phyloP scores from a whole-genome alignment of 177 flowering plant genomes.

The Vitis hybrid region DNA sequence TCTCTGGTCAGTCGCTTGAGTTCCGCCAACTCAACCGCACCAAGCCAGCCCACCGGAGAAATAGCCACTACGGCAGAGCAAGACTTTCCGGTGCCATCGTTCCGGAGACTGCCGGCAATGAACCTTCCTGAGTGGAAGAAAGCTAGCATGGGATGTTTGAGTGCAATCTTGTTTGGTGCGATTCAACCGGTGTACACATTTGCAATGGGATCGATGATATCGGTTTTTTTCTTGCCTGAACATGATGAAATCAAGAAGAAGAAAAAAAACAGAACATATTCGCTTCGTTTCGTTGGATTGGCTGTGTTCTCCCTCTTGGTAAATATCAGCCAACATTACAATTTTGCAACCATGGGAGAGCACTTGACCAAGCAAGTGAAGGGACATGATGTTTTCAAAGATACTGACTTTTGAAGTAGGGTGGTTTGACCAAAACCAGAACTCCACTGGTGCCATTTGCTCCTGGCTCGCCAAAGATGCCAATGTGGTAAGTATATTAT shows the following conservation, averaged over 20 bases:
- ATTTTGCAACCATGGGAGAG: constrained; percentile 87
- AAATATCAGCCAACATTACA: constrained; percentile 68
- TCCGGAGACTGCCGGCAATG: constrained; percentile 53
- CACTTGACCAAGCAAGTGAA: constrained; percentile 71
- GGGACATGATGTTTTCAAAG: constrained; percentile 76
- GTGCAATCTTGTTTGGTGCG: constrained; percentile 70
- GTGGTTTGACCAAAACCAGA: constrained; percentile 85
- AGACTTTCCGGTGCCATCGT: constrained; percentile 49
- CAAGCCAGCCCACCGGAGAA: constrained; percentile 3
- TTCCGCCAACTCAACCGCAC: constrained; percentile 42
- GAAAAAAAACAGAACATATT: constrained; percentile 41
- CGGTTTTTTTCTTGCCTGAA: constrained; percentile 55
- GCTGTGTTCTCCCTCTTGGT: constrained; percentile 54
- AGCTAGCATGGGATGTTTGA: constrained; percentile 49
- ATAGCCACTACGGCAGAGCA: neutral
- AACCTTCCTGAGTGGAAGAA: constrained; percentile 82
- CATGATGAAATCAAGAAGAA: constrained; percentile 59
- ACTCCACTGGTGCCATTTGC: constrained; percentile 78
- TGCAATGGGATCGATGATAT: constrained; percentile 70
- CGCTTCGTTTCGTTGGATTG: constrained; percentile 45
- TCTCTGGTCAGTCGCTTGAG: constrained; percentile 50
- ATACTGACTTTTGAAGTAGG: constrained; percentile 83
- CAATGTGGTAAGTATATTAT: constrained; percentile 50
- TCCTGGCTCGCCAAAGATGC: constrained; percentile 86
- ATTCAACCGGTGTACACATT: constrained; percentile 73